Evolutionary conservation across 768 basidiomycete species (phyloP).

Genomic region (Tylopilus vinaceipallidus): DNA sequence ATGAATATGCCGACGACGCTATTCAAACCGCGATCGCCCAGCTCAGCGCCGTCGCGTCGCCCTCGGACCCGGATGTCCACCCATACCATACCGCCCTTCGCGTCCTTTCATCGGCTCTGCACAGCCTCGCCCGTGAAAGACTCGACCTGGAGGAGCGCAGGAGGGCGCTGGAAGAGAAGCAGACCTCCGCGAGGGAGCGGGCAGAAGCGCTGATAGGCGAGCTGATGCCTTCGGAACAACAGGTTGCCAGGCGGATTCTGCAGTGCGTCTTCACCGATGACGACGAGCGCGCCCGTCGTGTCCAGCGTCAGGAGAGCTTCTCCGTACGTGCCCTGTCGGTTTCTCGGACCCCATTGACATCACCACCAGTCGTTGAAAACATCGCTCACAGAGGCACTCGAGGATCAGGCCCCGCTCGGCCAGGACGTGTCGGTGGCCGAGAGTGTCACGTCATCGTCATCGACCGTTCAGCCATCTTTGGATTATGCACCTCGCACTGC

Average conservation of each 20-base stretch:
- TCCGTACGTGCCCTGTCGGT: conserved; percentile 40
- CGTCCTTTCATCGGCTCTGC: conserved; percentile 64
- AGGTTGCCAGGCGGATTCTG: conserved; percentile 64
- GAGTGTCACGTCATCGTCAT: conserved; percentile 13
- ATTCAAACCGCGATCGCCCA: conserved; percentile 62
- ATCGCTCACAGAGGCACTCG: conserved; percentile 45
- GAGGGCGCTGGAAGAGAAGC: conserved; percentile 55
- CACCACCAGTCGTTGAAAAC: conserved; percentile 41
- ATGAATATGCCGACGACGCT: conserved; percentile 72
- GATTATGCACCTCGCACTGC: background rate
- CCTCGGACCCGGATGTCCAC: conserved; percentile 48
- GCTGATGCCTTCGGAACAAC: conserved; percentile 58
- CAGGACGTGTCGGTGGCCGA: conserved; percentile 26
- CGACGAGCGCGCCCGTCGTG: conserved; percentile 42
- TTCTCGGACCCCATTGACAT: background rate
- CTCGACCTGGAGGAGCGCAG: conserved; percentile 65
- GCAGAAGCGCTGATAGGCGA: conserved; percentile 58
- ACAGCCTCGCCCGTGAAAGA: conserved; percentile 53
- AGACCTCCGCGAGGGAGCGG: conserved; percentile 47
- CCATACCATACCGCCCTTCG: conserved; percentile 71
- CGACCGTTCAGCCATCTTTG: conserved; percentile 4
- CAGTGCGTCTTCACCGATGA: conserved; percentile 59
- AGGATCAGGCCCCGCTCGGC: conserved; percentile 46
- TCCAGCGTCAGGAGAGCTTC: conserved; percentile 57
- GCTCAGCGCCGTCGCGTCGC: conserved; percentile 44